Evolutionary conservation across 805 yeast genomes (phyloP).

Genomic region (Starmerella floris): DNA sequence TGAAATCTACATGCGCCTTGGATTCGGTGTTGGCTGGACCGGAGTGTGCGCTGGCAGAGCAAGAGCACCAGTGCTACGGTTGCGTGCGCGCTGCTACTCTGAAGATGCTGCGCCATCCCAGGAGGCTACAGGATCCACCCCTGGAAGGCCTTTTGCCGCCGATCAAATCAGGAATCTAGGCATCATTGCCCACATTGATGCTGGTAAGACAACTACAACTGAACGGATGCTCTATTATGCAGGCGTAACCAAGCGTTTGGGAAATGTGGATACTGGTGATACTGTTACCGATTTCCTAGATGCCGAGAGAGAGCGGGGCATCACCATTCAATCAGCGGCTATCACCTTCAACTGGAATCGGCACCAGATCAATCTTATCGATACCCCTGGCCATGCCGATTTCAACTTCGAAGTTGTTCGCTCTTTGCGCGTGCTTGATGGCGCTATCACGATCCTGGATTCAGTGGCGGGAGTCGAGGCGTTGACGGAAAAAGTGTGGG

Average conservation of each 20-base stretch:
- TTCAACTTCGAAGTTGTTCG: slow-evolving; percentile 89
- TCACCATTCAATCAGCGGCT: slow-evolving; percentile 93
- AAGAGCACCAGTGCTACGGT: not conserved
- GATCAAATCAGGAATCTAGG: slow-evolving; percentile 59
- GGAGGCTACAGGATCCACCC: no score
- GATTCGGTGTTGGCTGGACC: not conserved
- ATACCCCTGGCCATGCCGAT: slow-evolving; percentile 98
- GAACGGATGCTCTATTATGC: slow-evolving; percentile 87
- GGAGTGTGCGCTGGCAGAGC: not conserved
- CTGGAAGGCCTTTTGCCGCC: no score
- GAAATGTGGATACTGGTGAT: slow-evolving; percentile 91
- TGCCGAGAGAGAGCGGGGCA: slow-evolving; percentile 83
- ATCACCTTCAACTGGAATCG: slow-evolving; percentile 77
- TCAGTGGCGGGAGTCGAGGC: slow-evolving; percentile 98
- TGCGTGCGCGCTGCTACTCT: not conserved
- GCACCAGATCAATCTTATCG: slow-evolving; percentile 71
- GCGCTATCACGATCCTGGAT: slow-evolving; percentile 84
- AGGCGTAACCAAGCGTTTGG: slow-evolving; percentile 67
- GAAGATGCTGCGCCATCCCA: not conserved
- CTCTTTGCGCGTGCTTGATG: slow-evolving; percentile 81
- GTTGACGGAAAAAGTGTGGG: slow-evolving; percentile 95
- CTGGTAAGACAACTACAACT: slow-evolving; percentile 96
- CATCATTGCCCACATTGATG: slow-evolving; percentile 97
- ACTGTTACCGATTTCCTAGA: slow-evolving; percentile 88
- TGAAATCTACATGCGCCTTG: not conserved